Conservation (phyloP, 1,284 basidiomycete genomes). For the Leucocoprinus gongylophorus region DNA sequence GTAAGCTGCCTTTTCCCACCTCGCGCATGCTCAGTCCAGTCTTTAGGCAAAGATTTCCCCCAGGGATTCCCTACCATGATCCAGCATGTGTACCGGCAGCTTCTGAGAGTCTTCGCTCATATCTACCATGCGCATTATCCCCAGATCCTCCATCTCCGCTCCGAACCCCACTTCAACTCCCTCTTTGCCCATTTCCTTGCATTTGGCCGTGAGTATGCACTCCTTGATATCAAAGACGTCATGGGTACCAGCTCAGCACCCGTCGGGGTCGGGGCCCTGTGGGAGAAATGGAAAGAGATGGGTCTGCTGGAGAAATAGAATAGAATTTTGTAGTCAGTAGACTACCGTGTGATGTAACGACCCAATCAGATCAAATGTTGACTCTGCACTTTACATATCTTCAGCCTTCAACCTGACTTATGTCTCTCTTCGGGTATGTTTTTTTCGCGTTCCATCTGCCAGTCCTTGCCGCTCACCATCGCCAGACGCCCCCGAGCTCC, state of each 20-base stretch:
- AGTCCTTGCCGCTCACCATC: neutral
- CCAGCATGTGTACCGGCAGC: conserved; percentile 95
- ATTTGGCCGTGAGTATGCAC: conserved; percentile 89
- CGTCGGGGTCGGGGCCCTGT: conserved; percentile 78
- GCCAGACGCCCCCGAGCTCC: conserved; percentile 42
- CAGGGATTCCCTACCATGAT: conserved; percentile 86
- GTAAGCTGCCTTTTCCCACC: conserved; percentile 19
- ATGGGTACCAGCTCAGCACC: conserved; percentile 57
- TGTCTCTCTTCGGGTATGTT: conserved; percentile 32
- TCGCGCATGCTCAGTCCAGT: neutral
- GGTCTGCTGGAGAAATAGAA: conserved; percentile 39
- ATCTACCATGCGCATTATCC: conserved; percentile 95
- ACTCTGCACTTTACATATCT: neutral
- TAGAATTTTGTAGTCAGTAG: neutral
- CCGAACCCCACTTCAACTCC: conserved; percentile 97
- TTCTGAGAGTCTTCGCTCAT: conserved; percentile 96
- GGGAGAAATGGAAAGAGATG: conserved; percentile 84
- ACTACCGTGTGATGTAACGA: neutral
- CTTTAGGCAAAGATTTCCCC: conserved; percentile 78
- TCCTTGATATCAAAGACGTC: conserved; percentile 87
- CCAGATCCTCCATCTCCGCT: conserved; percentile 88
- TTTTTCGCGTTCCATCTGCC: neutral
- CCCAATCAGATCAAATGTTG: neutral
- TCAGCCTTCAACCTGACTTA: neutral
- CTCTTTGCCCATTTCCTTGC: conserved; percentile 96